Evolutionary conservation across 768 basidiomycete genomes (phyloP).

Genomic region (Pholiota conissans): DNA sequence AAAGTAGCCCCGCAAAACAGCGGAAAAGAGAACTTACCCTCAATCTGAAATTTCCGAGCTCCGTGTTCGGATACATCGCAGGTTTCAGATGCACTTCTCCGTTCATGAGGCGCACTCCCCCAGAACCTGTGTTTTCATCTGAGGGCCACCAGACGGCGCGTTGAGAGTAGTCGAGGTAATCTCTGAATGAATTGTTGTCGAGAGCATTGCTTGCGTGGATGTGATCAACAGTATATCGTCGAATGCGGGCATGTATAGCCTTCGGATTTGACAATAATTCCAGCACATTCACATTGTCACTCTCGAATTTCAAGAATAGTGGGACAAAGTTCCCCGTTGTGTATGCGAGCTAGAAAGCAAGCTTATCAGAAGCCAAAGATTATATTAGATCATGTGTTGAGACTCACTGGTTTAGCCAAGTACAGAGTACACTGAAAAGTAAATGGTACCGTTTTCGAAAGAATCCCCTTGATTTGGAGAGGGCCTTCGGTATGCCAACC

Average conservation of each 20-base stretch:
- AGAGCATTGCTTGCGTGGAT: background rate
- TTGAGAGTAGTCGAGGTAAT: constrained; percentile 15
- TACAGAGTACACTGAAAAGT: constrained; percentile 22
- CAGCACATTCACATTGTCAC: constrained; percentile 31
- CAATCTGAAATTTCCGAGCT: constrained; percentile 35
- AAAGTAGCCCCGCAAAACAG: background rate
- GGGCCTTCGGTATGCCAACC: constrained; percentile 36
- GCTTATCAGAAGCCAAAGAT: background rate
- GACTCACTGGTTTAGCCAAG: constrained; percentile 38
- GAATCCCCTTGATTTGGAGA: constrained; percentile 27
- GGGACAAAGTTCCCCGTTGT: constrained; percentile 40
- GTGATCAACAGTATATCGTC: constrained; percentile 9
- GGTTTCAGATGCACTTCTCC: constrained; percentile 37
- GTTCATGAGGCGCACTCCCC: constrained; percentile 22
- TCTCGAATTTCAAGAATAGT: constrained; percentile 29
- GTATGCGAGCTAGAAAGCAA: constrained; percentile 33
- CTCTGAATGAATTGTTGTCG: constrained; percentile 9
- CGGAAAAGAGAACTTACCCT: constrained; percentile 24
- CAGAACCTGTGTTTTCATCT: constrained; percentile 23
- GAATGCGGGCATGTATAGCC: constrained; percentile 29
- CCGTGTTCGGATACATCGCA: constrained; percentile 33
- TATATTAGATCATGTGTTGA: background rate
- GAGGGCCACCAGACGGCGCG: constrained; percentile 17
- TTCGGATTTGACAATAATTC: constrained; percentile 33
- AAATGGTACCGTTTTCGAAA: constrained; percentile 25